Evolutionary conservation across 805 yeast species (phyloP), one percentile per base, ranked within the genome.

Genomic region (Starmerella floricola): DNA sequence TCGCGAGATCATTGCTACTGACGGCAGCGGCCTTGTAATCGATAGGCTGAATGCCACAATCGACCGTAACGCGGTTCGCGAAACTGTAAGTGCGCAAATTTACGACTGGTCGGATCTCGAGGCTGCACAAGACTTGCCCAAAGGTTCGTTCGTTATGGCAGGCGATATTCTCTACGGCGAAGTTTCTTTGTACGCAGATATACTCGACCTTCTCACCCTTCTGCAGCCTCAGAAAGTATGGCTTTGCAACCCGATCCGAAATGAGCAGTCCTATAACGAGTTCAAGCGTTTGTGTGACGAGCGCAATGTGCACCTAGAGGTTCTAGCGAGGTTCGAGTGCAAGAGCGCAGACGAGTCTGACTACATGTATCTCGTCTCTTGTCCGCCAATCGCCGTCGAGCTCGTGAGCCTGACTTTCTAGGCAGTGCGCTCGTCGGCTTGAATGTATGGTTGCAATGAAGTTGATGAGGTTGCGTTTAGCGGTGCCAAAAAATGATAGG

Each of bases 81-180:
- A 26, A 4, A 3, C 23, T 2, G 40, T 46, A 5, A 6, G 12
- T 8, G 17, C 47, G 5, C 15, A n/a, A 5, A 33, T 42, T 6
- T 31, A 46, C 18, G 45, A 34, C 17, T 48, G 52, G 52, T 30
- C 42, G 6, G 51, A 47, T 28, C n/a, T 16, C 2, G 42, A 11
- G 8, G 29, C 21, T 17, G 39, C 38, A 13, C 36, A 24, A 8
- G 5, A 16, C 26, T 36, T 48, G 19, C 52, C 52, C 4, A 18
- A 31, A 12, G n/a, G 28, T 6, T 32, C 42, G 3, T 17, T 20
- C 1, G 35, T 48, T 3, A 10, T 47, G 13, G 50, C 50, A 4
- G 52, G 52, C 15, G 52, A 48, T 16, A 44, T 48, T 23, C 34
- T 48, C 21, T 48, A 48, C 28, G 52, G 52, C 8, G 32, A 38